Base-by-base conservation (phyloP, 2,329 filamentous ascomycete genomes). In the Bipolaris cookei region DNA sequence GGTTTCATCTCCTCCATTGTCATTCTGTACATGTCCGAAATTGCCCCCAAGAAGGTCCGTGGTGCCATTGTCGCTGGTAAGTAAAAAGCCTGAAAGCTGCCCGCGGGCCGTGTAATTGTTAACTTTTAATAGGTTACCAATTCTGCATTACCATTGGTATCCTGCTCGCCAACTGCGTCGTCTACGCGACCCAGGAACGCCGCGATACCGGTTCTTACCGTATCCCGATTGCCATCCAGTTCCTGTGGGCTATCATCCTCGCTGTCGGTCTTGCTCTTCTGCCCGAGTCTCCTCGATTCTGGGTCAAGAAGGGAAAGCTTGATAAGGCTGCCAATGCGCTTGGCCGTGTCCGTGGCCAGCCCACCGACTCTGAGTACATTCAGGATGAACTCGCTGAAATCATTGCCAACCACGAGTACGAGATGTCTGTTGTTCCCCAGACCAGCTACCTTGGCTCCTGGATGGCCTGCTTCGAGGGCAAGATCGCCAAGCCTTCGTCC, bases 401-500 rank as follows among this genome's bases (percentile, higher is more conserved):
- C 67, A 85, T 96, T 61, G 92, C 92, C 82, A 97, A 96, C 84
- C 86, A 96, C 79, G 91, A 92, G 80, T 95, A 95, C 74, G 92
- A 97, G 82, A 74, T 89, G 67, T 74, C 85, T 49, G 81, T 90
- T 64, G 52, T 73, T 54, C 72, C 69, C 16, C 64, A 73, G 58
- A 70, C 67, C 51, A 70, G 67, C 67, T 76, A 75, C 61, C 53
- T 75, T 38, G 71, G 70, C 8, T 85, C 83, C 71, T 96, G 92
- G 92, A 76, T 77, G 61, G 82, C 84, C 74, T 88, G 85, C 79
- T 88, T 87, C 81, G 76, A 77, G 56, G 85, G 85, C 57, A 81
- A 77, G 53, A 64, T 76, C 48, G 78, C 72, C 65, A 74, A 80
- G 56, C 79, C 82, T 34, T 82, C 82, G 67, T 84, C 81, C 68